These are phyloP conservation scores for Zoysia matrella DNA, from an alignment of 202 grass and related monocot species.

Conservation along the genomic window DNA sequence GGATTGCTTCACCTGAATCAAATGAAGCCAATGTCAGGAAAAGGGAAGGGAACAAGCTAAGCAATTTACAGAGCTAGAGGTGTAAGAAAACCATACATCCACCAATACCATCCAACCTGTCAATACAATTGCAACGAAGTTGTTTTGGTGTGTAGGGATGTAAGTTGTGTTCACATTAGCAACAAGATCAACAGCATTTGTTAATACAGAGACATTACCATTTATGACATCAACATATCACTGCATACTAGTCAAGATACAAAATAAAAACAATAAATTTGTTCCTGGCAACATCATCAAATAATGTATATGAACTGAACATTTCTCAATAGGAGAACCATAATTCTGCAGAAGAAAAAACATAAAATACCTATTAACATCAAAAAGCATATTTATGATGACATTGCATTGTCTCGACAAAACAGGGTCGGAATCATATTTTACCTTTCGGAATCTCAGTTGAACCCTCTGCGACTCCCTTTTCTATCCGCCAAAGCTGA, in stretches of 20 bases:
- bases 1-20: too few species aligned
- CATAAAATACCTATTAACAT: neutral
- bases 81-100: neutral
- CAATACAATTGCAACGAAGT: neutral
- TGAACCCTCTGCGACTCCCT: constrained; percentile 84
- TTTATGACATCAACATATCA: neutral
- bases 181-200: neutral
- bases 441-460: constrained; percentile 95
- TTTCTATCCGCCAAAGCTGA: constrained; percentile 77
- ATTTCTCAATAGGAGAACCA: neutral
- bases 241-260: neutral
- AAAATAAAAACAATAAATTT: neutral
- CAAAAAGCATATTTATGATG: neutral
- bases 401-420: neutral
- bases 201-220: neutral
- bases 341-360: constrained; percentile 5
- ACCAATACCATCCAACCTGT: neutral
- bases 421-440: neutral
- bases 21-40: neutral
- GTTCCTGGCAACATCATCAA: neutral
- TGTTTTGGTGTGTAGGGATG: neutral
- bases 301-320: neutral
- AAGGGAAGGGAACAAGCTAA: neutral
- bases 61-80: neutral
- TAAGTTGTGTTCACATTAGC: neutral